These are phyloP conservation scores for Catharanthus roseus DNA, from an alignment of 257 asterid species.

Conservation along the genomic window DNA sequence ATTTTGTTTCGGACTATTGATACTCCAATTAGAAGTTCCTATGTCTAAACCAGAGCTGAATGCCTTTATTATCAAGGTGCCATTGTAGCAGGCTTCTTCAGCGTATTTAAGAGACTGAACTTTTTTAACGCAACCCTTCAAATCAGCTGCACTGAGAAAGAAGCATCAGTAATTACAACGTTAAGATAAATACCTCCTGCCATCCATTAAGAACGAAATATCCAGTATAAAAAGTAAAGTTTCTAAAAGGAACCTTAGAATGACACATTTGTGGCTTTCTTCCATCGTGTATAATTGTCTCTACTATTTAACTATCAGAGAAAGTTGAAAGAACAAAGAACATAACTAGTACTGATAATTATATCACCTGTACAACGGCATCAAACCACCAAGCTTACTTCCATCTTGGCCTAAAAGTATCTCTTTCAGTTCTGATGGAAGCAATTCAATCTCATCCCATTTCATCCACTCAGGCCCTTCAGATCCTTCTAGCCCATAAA, in stretches of 20 bases:
- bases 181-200: neutral
- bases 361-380: constrained; percentile 67
- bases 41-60: constrained; percentile 86
- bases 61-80: constrained; percentile 59
- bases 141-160: constrained; percentile 95
- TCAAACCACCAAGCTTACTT: constrained; percentile 63
- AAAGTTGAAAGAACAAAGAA: constrained; percentile 8
- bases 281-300: no score
- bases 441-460: constrained; percentile 73
- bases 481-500: constrained; percentile 63
- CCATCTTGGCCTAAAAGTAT: constrained; percentile 26
- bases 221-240: neutral
- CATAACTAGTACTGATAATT: neutral
- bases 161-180: constrained; percentile 25
- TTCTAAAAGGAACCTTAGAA: neutral
- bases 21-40: constrained; percentile 88
- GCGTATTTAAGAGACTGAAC: constrained; percentile 66
- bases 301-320: no score
- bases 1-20: constrained; percentile 55
- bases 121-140: constrained; percentile 69
- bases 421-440: constrained; percentile 50
- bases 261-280: no score
- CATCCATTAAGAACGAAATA: neutral
- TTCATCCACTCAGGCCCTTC: constrained; percentile 66
- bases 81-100: constrained; percentile 85